Base-by-base conservation (phyloP, 2,329 filamentous ascomycete species). In the Fusarium continuum region DNA sequence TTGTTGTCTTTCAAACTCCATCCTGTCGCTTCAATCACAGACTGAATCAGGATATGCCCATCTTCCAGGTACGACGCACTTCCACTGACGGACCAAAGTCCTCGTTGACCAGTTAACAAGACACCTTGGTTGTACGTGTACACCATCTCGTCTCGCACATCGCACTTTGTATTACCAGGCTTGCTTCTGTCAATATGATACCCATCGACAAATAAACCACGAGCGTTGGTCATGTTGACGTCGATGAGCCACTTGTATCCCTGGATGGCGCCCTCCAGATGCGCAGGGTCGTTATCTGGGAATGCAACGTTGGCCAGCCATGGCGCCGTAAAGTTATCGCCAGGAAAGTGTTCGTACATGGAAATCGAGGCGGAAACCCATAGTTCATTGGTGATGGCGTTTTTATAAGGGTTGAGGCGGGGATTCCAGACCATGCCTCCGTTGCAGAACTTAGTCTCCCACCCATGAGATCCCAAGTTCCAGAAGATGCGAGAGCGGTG, bases 121-220 rank as follows among this genome's bases (percentile, higher is more conserved):
- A 97, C 92, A 19, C 93, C 94, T 76, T 98, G 94, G 77, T 98
- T 98, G 79, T 98, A 97, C 0, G 93, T 96, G 76, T 93, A 97
- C 8, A 97, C 90, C 88, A 93, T 94, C 67, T 93, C 87, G 75
- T 97, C 91, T 43, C 93, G 86, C 44, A 85, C 75, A 72, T 97
- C 91, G 74, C 94, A 97, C 62, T 86, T 82, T 1, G 85, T 88
- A 52, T 91, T 92, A 44, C 88, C 86, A 22, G 82, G 83, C 56
- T 83, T 83, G 7, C 79, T 77, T 53, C 86, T 84, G 22, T 80
- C 78, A 70, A 98, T 90, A 75, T 98, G 94, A 73, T 92, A 98
- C 10, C 94, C 94, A 70, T 98, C 94, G 0, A 88, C 87, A 73
- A 91, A 96, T 1, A 97, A 79, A 0, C 92, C 92, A 26, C 85